phyloP scores from a whole-genome alignment of 345 rosid species.

The Murraya koenigii region DNA sequence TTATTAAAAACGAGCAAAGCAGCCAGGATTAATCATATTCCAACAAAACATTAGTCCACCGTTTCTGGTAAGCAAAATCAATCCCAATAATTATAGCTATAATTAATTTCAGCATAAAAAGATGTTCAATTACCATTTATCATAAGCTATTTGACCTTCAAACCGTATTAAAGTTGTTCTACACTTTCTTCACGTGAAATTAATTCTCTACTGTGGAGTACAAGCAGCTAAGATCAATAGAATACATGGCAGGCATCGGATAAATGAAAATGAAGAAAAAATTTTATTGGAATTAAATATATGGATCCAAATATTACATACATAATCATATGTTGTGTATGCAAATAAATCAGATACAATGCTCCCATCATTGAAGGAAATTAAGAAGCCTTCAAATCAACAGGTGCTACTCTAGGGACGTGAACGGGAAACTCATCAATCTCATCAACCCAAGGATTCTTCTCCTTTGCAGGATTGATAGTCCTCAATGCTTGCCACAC shows the following conservation, averaged over 20 bases:
- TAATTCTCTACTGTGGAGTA: no score
- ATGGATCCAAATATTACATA: background rate
- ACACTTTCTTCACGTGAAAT: background rate
- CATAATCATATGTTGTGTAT: background rate
- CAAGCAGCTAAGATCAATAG: no score
- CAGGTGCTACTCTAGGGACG: constrained; percentile 47
- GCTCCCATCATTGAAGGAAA: background rate
- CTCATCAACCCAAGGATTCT: constrained; percentile 85
- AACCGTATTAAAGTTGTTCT: background rate
- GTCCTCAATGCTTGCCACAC: constrained; percentile 82
- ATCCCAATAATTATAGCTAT: no score
- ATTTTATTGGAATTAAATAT: background rate
- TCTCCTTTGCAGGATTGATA: constrained; percentile 64
- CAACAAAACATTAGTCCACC: no score
- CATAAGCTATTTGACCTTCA: background rate
- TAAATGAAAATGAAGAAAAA: background rate
- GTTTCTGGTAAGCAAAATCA: no score
- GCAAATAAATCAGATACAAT: background rate
- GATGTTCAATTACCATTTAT: background rate
- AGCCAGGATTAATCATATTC: no score
- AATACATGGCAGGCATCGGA: no score
- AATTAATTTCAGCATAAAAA: no score
- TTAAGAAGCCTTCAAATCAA: constrained; percentile 4
- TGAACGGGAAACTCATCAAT: constrained; percentile 73
- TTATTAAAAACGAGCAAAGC: no score